Percentiles rank a stretch among this genome's conserved stretches.
These are phyloP conservation scores for Sclerospora graminicola DNA, from an alignment of 352 stramenopile species.

Conservation along the genomic window DNA sequence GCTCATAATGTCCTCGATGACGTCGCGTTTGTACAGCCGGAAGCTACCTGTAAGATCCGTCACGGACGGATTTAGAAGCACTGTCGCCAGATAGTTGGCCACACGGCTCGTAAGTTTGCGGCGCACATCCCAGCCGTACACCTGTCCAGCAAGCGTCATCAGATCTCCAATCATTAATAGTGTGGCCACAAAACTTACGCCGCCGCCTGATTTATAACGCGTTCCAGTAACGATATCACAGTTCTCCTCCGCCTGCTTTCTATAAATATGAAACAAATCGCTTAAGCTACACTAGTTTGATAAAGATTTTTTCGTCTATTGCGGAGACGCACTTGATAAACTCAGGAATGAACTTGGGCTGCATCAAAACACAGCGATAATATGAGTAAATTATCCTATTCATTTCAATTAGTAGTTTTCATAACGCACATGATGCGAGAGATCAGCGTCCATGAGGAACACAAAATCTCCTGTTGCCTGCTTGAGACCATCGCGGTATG, in stretches of 20 bases:
- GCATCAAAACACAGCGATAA: slow-evolving; percentile 1
- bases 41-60: slow-evolving; percentile 97
- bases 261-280: slow-evolving; percentile 7
- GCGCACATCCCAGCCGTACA: slow-evolving; percentile 94
- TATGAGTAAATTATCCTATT: background rate
- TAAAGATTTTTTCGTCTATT: too few species aligned
- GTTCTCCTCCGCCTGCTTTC: slow-evolving; percentile 59
- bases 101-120: slow-evolving; percentile 94
- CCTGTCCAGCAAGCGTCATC: slow-evolving; percentile 23
- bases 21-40: slow-evolving; percentile 92
- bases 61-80: slow-evolving; percentile 91
- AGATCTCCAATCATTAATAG: background rate
- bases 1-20: slow-evolving; percentile 92
- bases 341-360: slow-evolving; percentile 96
- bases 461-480: slow-evolving; percentile 88
- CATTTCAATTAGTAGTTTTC: too few species aligned
- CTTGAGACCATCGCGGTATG: slow-evolving; percentile 95
- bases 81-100: slow-evolving; percentile 96
- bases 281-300: too few species aligned
- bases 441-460: slow-evolving; percentile 98
- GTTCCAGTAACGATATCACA: slow-evolving; percentile 96
- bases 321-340: slow-evolving; percentile 56
- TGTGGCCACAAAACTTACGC: slow-evolving; percentile 47
- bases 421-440: slow-evolving; percentile 92
- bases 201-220: slow-evolving; percentile 88